Percentiles rank a stretch among this genome's conserved stretches.
Conservation (phyloP, 768 basidiomycete species). For the Cystofilobasidium bisporidii region DNA sequence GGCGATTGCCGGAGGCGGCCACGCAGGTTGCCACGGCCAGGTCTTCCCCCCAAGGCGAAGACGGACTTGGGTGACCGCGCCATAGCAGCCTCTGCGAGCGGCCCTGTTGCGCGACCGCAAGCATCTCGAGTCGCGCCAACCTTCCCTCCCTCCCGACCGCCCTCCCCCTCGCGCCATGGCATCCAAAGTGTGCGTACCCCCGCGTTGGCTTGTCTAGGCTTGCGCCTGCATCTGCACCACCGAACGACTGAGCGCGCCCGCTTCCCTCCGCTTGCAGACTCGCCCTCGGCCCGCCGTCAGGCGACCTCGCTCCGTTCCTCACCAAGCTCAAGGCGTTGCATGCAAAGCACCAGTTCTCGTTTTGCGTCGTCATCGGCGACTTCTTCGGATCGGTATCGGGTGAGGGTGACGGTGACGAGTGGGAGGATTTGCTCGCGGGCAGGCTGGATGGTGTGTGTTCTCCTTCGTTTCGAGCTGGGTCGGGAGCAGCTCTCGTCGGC, state of each 20-base stretch:
- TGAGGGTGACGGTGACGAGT: slow-evolving; percentile 13
- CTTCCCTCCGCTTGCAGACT: slow-evolving; percentile 9
- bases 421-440: slow-evolving; percentile 17
- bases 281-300: slow-evolving; percentile 24
- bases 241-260: neutral
- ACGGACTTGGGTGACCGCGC: no score
- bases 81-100: no score
- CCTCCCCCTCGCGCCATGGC: slow-evolving; percentile 2
- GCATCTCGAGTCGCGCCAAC: no score
- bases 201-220: no score
- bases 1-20: no score
- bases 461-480: no score
- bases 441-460: slow-evolving; percentile 18
- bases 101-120: neutral
- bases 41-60: no score
- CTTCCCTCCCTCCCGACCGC: neutral
- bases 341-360: slow-evolving; percentile 23
- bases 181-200: slow-evolving; percentile 18
- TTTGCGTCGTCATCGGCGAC: slow-evolving; percentile 21
- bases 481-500: no score
- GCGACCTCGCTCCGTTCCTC: slow-evolving; percentile 13
- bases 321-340: slow-evolving; percentile 24
- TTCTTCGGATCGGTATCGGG: slow-evolving; percentile 11
- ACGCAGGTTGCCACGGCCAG: no score
- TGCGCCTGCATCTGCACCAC: no score